Evolutionary conservation across 1,284 basidiomycete species (phyloP).

Genomic region (Trichosporon asahii): DNA sequence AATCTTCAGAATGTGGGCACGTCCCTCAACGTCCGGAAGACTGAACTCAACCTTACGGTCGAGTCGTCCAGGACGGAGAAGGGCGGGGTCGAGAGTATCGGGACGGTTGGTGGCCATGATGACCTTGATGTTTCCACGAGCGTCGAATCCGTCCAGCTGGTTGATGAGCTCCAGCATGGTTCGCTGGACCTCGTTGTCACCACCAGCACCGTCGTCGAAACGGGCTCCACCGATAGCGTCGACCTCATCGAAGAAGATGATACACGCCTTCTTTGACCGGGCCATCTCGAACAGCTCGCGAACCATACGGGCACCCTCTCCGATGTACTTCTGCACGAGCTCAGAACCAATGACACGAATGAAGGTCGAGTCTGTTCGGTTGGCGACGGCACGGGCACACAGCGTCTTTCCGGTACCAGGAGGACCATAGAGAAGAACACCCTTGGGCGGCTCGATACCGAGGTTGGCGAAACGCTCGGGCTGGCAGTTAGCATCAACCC

Average conservation of each 20-base stretch:
- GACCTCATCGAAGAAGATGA: slow-evolving; percentile 98
- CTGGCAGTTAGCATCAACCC: slow-evolving; percentile 53
- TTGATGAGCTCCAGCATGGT: slow-evolving; percentile 99
- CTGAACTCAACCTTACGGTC: slow-evolving; percentile 96
- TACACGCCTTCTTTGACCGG: slow-evolving; percentile 96
- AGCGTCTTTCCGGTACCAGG: slow-evolving; percentile 99
- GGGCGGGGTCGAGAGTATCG: slow-evolving; percentile 95
- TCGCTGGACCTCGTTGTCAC: slow-evolving; percentile 98
- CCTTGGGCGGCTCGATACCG: slow-evolving; percentile 98
- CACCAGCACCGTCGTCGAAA: slow-evolving; percentile 97
- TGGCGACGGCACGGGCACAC: slow-evolving; percentile 96
- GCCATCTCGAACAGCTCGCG: slow-evolving; percentile 99
- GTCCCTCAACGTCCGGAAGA: slow-evolving; percentile 90
- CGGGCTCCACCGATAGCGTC: slow-evolving; percentile 93
- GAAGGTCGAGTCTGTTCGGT: slow-evolving; percentile 97
- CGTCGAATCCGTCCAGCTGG: slow-evolving; percentile 97
- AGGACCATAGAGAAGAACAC: slow-evolving; percentile 89
- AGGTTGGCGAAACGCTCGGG: slow-evolving; percentile 97
- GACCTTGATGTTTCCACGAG: slow-evolving; percentile 98
- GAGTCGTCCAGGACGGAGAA: slow-evolving; percentile 91
- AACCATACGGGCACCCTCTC: slow-evolving; percentile 98
- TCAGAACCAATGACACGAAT: slow-evolving; percentile 96
- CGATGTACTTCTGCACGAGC: slow-evolving; percentile 98
- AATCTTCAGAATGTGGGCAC: slow-evolving; percentile 94
- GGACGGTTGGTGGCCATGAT: slow-evolving; percentile 99